phyloP scores from a whole-genome alignment of 1,139 yeast species.

The Yamadazyma blattariae region DNA sequence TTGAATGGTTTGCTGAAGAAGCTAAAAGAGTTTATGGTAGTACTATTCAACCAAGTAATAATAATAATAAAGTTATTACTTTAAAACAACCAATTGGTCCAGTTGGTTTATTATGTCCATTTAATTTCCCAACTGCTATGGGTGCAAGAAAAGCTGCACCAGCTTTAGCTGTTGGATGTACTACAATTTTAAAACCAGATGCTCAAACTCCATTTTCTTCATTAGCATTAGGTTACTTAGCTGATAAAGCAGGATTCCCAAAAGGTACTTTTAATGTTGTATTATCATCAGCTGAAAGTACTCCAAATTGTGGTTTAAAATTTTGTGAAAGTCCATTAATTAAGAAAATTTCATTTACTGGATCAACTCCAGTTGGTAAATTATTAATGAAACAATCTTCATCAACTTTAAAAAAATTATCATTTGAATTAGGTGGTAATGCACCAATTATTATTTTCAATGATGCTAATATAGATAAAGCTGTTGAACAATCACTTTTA shows the following conservation, averaged over 20 bases:
- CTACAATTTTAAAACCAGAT: slow-evolving; percentile 46
- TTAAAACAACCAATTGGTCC: slow-evolving; percentile 48
- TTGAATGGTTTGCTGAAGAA: slow-evolving; percentile 47
- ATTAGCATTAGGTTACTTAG: slow-evolving; percentile 44
- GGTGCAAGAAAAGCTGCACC: slow-evolving; percentile 48
- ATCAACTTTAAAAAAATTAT: slow-evolving; percentile 44
- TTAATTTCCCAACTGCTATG: slow-evolving; percentile 50
- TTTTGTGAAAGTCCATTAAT: slow-evolving; percentile 37
- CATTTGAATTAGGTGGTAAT: slow-evolving; percentile 54
- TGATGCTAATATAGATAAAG: slow-evolving; percentile 48
- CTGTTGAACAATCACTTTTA: slow-evolving; percentile 49
- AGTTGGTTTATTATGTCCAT: slow-evolving; percentile 47
- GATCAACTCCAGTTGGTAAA: slow-evolving; percentile 58
- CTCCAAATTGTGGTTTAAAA: slow-evolving; percentile 31
- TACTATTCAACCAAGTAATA: slow-evolving; percentile 40
- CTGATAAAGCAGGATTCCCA: slow-evolving; percentile 44
- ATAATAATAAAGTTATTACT: slow-evolving; percentile 37
- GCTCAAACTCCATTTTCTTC: slow-evolving; percentile 45
- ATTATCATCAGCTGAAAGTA: slow-evolving; percentile 31
- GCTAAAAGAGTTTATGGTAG: slow-evolving; percentile 41
- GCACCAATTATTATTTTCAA: slow-evolving; percentile 49
- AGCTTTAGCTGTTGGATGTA: slow-evolving; percentile 49
- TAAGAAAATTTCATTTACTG: slow-evolving; percentile 56
- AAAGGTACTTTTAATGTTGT: slow-evolving; percentile 44
- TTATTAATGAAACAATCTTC: slow-evolving; percentile 46